phyloP scores from a whole-genome alignment of 2,329 filamentous ascomycete genomes.

The Ophiostoma tasmaniense region DNA sequence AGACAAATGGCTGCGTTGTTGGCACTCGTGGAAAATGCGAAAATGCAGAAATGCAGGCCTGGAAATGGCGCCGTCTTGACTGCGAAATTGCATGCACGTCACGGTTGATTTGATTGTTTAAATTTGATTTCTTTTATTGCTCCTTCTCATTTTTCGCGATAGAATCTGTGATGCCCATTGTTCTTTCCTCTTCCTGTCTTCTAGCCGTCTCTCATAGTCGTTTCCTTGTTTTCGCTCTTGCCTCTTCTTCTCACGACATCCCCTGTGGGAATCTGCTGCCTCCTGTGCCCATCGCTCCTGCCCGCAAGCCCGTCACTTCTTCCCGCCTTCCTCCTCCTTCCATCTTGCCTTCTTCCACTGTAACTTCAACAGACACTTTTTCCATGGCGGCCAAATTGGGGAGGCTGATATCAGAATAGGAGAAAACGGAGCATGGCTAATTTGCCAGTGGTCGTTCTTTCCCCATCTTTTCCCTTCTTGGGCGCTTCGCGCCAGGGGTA shows the following conservation, averaged over 20 bases:
- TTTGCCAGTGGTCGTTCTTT: constrained; percentile 11
- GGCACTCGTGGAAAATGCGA: background rate
- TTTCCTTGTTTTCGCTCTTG: background rate
- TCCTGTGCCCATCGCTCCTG: background rate
- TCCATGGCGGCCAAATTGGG: background rate
- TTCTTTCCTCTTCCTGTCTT: background rate
- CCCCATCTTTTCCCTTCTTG: constrained; percentile 12
- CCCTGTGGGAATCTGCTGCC: background rate
- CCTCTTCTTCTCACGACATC: background rate
- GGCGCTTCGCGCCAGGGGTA: constrained; percentile 18
- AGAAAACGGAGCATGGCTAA: constrained; percentile 10
- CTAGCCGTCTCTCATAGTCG: background rate
- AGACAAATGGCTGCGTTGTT: background rate
- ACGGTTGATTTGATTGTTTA: background rate
- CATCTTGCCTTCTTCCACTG: background rate
- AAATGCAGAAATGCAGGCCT: background rate
- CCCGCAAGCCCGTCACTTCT: background rate
- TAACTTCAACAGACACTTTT: background rate
- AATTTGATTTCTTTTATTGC: background rate
- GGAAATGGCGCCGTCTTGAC: background rate
- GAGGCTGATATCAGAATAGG: constrained; percentile 15
- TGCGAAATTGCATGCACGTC: background rate
- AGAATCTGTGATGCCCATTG: background rate
- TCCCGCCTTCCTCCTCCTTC: background rate
- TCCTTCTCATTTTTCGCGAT: background rate